Conservation (phyloP, 2,329 filamentous ascomycete genomes). For the Colletotrichum liaoningense region DNA sequence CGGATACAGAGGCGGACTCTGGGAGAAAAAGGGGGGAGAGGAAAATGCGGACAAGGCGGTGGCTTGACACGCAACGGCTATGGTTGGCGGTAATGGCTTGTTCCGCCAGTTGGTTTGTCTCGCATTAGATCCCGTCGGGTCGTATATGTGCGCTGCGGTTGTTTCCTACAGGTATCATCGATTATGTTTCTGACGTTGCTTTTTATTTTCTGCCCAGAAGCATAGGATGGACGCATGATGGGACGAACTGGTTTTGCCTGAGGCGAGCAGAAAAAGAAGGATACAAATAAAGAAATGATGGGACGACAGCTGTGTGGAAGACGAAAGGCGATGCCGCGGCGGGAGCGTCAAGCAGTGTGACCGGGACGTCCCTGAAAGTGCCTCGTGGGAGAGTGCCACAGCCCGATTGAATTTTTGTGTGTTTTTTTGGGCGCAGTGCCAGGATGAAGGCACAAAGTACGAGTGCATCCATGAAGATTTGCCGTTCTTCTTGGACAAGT, state of each 20-base stretch:
- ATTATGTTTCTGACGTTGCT: background rate
- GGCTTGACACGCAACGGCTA: background rate
- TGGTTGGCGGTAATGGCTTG: background rate
- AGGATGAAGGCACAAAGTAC: background rate
- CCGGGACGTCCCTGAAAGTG: background rate
- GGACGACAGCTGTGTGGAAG: background rate
- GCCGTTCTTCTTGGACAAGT: background rate
- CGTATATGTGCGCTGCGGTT: background rate
- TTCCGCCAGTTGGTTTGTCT: background rate
- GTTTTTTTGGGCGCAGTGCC: too few relatives aligned
- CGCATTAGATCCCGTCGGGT: too few relatives aligned
- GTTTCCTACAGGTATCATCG: background rate
- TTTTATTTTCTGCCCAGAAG: background rate
- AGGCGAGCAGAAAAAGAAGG: background rate
- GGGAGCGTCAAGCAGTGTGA: background rate
- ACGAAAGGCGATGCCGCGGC: background rate
- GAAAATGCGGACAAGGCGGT: background rate
- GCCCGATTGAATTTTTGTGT: background rate
- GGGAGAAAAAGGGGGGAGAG: background rate
- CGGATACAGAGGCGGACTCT: background rate
- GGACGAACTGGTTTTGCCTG: conserved; percentile 7
- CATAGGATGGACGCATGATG: background rate
- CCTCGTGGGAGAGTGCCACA: background rate
- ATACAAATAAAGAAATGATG: background rate
- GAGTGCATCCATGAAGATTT: background rate